Evolutionary conservation across 2,329 filamentous ascomycete genomes (phyloP), one percentile per base, ranked within the genome.

Genomic region (Colletotrichum sojae): DNA sequence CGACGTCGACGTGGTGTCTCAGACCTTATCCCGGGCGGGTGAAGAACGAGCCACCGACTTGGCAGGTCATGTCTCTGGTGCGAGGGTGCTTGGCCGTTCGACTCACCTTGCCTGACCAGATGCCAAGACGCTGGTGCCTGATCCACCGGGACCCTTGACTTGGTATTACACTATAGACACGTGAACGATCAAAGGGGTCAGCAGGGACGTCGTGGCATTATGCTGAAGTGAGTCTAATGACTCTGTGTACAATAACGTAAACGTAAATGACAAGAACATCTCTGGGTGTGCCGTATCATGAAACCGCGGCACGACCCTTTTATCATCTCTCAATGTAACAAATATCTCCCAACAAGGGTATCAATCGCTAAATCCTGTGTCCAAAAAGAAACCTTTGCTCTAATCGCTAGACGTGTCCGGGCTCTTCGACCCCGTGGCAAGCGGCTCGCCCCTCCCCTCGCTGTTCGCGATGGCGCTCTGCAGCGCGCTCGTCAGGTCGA

Each of bases 401-500:
- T 45, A 70, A 48, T 63, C 63, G 39, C 57, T 67, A 36, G 58
- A 63, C 25, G 49, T 58, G 31, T 58, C 53, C 31, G 54, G 52
- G 25, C 59, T 71, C 55, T 69, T 65, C 9, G 61, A 31, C 13
- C 60, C 65, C 15, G 51, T 46, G 12, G 22, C 51, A 0, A 18
- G 51, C 6, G 16, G 16, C 36, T 66, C 61, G 4, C 80, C 76
- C 60, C 86, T 81, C 0, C 84, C 86, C 79, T 94, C 89, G 0
- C 93, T 88, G 73, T 97, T 97, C 36, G 91, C 89, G 74, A 98
- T 89, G 3, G 94, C 95, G 74, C 91, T 94, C 80, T 98, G 93
- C 73, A 98, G 81, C 6, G 96, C 96, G 75, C 91, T 94, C 4
- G 94, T 96, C 59, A 98, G 82, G 78, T 98, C 96, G 61, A 97